Conservation (phyloP, 306 rosid species). For the peach (Prunus persica) region Prunus_persica_NCBIv2 NC_034016.1:20997001-20997500, state of each 20-base stretch:
- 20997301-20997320: slow-evolving; percentile 25
- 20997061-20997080: slow-evolving; percentile 4
- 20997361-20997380: background rate
- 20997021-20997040: background rate
- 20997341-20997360: background rate
- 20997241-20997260: slow-evolving; percentile 13
- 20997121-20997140: too few species aligned
- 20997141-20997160: slow-evolving; percentile 4
- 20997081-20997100: slow-evolving; percentile 32
- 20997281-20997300: slow-evolving; percentile 36
- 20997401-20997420: background rate
- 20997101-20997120: background rate
- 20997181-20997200: background rate
- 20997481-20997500: background rate
- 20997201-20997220: slow-evolving; percentile 1
- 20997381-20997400: too few species aligned
- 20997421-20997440: slow-evolving; percentile 25
- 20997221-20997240: slow-evolving; percentile 12
- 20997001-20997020: background rate
- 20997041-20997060: background rate
- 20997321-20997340: background rate
- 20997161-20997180: background rate
- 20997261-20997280: background rate
- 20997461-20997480: background rate
- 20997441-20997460: too few species aligned